Base-by-base conservation (phyloP, 441 rosid species). In the Erysimum pusillum region DNA sequence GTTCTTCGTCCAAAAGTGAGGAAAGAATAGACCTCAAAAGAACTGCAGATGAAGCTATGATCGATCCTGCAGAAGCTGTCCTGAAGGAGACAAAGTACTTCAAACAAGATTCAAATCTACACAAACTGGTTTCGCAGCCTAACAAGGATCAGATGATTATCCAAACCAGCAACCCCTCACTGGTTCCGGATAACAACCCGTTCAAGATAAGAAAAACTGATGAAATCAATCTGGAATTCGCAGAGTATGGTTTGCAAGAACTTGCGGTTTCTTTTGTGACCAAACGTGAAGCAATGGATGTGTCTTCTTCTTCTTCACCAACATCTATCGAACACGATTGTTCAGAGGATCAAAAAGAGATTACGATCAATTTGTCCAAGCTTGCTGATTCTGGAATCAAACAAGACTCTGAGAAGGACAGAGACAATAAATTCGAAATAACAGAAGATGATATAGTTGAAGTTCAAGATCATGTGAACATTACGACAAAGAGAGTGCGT, bases 131-230 rank as follows among this genome's bases (percentile, higher is more conserved):
- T 36, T 67, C 39, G 25, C 85, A 86, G 28, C 63, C 71, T 20
- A 66, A 20, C 13, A 74, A 82, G 67, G 57, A 56, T 59, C 71
- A 46, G 0, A 34, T 5, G 32, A 51, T 25, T 66, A 69, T 66
- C 44, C 63, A 0, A 25, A 52, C 51, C 49, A 83, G 61, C 44
- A 52, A 57, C 57, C 82, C 64, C 36, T n/a, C 49, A 31, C 75
- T 84, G 75, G 67, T 81, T 78, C 91, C 90, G 0, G 63, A 81
- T 66, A 86, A 89, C 80, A 92, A 91, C 60, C 97, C 96, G 2
- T 91, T 90, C 84, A 83, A 71, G 80, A 89, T 79, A 76, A 80
- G 83, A 58, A 83, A 83, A 72, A 65, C 67, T 9, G 80, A 69
- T 38, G 82, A 80, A 76, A 75, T 62, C 38, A 59, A 32, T 17